Conservation (phyloP, 768 basidiomycete genomes). For the Naganishia kalamii region DNA sequence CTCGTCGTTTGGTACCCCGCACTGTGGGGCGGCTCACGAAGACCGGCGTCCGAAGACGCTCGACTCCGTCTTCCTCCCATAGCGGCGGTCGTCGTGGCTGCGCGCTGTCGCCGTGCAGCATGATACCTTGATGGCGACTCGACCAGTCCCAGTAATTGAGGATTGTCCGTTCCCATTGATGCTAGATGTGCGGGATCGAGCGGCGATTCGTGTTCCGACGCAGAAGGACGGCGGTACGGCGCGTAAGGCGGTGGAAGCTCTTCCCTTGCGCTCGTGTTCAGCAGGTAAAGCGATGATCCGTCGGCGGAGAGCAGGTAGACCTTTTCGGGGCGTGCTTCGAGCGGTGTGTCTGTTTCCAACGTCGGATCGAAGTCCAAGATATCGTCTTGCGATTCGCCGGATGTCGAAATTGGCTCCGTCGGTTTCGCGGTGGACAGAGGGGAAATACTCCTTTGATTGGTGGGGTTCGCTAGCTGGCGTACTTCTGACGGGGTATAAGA, state of each 20-base stretch:
- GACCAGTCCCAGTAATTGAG: not conserved
- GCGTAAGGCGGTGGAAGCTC: constrained; percentile 42
- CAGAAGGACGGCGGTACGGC: constrained; percentile 14
- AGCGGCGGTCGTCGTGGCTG: not conserved
- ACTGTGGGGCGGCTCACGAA: not conserved
- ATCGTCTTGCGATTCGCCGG: too few relatives aligned
- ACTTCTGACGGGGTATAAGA: too few relatives aligned
- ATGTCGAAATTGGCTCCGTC: too few relatives aligned
- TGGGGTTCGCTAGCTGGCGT: too few relatives aligned
- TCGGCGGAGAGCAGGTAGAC: constrained; percentile 44
- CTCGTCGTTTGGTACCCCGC: not conserved
- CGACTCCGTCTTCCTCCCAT: not conserved
- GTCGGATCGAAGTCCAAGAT: too few relatives aligned
- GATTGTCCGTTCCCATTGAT: not conserved
- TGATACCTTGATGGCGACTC: not conserved
- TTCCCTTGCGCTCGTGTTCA: constrained; percentile 34
- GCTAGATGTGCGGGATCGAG: not conserved
- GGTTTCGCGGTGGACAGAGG: too few relatives aligned
- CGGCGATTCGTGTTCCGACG: not conserved
- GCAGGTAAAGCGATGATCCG: constrained; percentile 37
- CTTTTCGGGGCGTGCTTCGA: constrained; percentile 11
- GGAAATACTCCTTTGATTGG: too few relatives aligned
- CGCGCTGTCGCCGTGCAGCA: constrained; percentile 3
- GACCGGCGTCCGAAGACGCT: not conserved
- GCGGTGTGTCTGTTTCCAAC: too few relatives aligned